Conservation (phyloP, 2,329 filamentous ascomycete genomes). For the Epichloe brachyelytri region DNA sequence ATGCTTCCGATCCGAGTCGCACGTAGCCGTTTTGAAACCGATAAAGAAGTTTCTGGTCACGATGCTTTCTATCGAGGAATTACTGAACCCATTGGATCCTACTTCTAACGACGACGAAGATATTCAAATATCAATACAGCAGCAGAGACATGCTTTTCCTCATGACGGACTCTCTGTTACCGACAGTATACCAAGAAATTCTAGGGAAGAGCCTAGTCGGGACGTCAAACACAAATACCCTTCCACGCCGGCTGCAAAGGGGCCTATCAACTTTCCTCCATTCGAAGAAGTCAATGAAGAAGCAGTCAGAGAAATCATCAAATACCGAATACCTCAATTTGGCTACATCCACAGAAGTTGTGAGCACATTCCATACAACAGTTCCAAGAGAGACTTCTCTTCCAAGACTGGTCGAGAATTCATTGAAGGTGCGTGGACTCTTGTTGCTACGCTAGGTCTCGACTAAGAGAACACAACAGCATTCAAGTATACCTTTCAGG, state of each 20-base stretch:
- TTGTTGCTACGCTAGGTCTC: not conserved
- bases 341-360: slow-evolving; percentile 48
- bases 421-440: slow-evolving; percentile 58
- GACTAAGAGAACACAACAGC: slow-evolving; percentile 32
- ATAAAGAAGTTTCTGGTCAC: not conserved
- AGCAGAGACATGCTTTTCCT: not conserved
- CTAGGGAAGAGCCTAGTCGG: not conserved
- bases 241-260: not conserved
- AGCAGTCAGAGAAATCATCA: slow-evolving; percentile 31
- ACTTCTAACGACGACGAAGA: not conserved
- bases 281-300: slow-evolving; percentile 52
- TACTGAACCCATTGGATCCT: slow-evolving; percentile 2
- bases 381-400: slow-evolving; percentile 80
- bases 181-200: not conserved
- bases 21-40: not conserved
- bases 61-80: slow-evolving; percentile 2
- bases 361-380: slow-evolving; percentile 84
- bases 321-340: slow-evolving; percentile 52
- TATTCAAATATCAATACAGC: not conserved
- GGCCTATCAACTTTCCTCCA: slow-evolving; percentile 51
- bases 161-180: not conserved
- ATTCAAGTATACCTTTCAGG: slow-evolving; percentile 70
- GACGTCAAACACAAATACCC: not conserved
- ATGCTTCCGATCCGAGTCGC: not conserved
- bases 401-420: slow-evolving; percentile 77